These are phyloP conservation scores for Hanseniaspora guilliermondii DNA, from an alignment of 805 yeast species.

Conservation along the genomic window DNA sequence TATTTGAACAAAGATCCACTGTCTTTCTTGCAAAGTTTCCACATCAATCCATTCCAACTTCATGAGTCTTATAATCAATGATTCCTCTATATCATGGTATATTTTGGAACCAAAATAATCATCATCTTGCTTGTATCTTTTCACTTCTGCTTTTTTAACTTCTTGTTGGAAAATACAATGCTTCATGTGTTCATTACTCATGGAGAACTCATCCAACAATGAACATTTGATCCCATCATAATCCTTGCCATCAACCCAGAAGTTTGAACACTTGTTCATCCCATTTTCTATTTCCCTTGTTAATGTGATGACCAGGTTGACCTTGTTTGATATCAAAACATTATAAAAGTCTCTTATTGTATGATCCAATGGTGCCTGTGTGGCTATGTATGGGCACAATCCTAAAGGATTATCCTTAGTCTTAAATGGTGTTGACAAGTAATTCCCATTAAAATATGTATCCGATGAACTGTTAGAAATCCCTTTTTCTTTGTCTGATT, in stretches of 20 bases:
- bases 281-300: constrained; percentile 68
- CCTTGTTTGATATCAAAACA: constrained; percentile 49
- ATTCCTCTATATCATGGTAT: constrained; percentile 2
- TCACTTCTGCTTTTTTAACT: neutral
- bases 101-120: constrained; percentile 11
- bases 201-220: neutral
- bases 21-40: constrained; percentile 21
- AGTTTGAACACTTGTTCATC: constrained; percentile 68
- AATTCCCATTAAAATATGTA: constrained; percentile 83
- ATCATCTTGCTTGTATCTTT: neutral
- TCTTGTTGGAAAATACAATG: neutral
- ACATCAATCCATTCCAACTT: constrained; percentile 13
- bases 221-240: constrained; percentile 26
- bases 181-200: constrained; percentile 1
- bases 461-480: constrained; percentile 5
- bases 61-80: constrained; percentile 34
- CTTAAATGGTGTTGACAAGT: constrained; percentile 29
- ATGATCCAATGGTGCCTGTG: constrained; percentile 72
- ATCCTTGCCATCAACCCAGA: constrained; percentile 52
- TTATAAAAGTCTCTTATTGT: constrained; percentile 82
- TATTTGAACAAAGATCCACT: constrained; percentile 54
- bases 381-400: constrained; percentile 50
- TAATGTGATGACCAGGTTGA: constrained; percentile 59
- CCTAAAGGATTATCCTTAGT: constrained; percentile 20
- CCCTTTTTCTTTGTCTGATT: neutral